These are phyloP conservation scores for Evernia prunastri DNA, from an alignment of 495 filamentous ascomycete genomes.

Conservation along the genomic window DNA sequence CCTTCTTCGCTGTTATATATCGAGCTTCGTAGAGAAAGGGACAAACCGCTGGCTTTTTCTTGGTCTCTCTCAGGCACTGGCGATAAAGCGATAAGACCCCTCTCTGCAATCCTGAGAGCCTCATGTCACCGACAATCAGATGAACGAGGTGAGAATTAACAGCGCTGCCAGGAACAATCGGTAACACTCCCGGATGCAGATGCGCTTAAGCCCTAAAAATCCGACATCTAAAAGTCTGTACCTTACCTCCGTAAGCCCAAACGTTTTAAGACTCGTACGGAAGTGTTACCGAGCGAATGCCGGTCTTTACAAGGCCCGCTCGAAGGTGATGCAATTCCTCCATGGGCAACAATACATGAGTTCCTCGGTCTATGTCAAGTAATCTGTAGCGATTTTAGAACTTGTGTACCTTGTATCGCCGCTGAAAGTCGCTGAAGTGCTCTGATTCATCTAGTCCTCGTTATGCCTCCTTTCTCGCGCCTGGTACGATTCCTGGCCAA, in stretches of 20 bases:
- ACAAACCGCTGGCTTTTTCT: conserved; percentile 72
- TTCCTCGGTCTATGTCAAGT: not conserved
- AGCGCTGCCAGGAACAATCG: no score
- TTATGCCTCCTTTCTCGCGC: conserved; percentile 25
- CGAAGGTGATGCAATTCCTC: not conserved
- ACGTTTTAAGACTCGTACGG: no score
- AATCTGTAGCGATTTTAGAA: no score
- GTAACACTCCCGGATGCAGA: no score
- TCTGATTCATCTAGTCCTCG: not conserved
- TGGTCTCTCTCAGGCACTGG: conserved; percentile 69
- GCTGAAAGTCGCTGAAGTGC: not conserved
- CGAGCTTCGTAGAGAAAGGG: conserved; percentile 7
- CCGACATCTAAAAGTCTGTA: no score
- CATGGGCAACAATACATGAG: not conserved
- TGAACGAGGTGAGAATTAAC: not conserved
- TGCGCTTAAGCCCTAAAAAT: no score
- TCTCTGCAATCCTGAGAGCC: conserved; percentile 82
- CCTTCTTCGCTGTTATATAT: conserved; percentile 10
- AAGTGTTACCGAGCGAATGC: no score
- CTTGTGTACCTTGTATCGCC: no score
- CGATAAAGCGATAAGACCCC: conserved; percentile 84
- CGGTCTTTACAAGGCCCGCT: conserved; percentile 7
- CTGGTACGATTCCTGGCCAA: conserved; percentile 74
- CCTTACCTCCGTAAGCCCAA: no score
- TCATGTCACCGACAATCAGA: conserved; percentile 32